phyloP scores from a whole-genome alignment of 73 alveolate genomes.

The Paraurostyla sp. region DNA sequence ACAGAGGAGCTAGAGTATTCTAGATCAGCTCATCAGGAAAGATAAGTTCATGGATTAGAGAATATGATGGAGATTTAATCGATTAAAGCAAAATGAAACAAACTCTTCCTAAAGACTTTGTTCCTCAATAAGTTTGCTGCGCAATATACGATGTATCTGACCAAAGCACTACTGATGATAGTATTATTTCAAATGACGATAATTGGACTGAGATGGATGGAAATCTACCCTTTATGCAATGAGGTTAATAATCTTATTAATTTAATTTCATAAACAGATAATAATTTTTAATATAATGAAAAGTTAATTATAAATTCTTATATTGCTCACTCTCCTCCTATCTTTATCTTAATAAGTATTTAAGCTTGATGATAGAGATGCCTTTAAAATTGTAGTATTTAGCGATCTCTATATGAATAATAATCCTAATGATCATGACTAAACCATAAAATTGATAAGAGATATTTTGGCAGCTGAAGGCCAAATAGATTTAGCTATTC shows the following conservation, averaged over 20 bases:
- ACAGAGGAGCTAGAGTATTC: conserved; percentile 46
- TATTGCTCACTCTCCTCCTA: not conserved
- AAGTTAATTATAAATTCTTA: not conserved
- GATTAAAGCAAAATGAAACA: not conserved
- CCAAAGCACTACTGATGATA: not conserved
- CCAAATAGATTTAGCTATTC: conserved; percentile 2
- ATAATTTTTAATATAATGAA: not conserved
- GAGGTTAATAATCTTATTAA: too few species aligned
- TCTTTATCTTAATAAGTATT: not conserved
- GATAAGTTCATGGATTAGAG: not conserved
- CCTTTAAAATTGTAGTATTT: not conserved
- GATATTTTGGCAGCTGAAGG: not conserved
- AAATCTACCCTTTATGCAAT: too few species aligned
- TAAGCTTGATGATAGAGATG: not conserved
- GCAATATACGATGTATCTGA: not conserved
- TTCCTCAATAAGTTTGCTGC: not conserved
- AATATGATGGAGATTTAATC: conserved; percentile 21
- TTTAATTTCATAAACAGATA: too few species aligned
- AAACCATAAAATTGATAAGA: not conserved
- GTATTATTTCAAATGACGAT: too few species aligned
- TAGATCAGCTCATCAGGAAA: not conserved
- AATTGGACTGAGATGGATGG: too few species aligned
- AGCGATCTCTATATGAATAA: conserved; percentile 34
- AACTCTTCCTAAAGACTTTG: not conserved
- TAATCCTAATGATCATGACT: not conserved